Base-by-base conservation (phyloP, 2,329 filamentous ascomycete genomes). In the Aspergillus candidus region DNA sequence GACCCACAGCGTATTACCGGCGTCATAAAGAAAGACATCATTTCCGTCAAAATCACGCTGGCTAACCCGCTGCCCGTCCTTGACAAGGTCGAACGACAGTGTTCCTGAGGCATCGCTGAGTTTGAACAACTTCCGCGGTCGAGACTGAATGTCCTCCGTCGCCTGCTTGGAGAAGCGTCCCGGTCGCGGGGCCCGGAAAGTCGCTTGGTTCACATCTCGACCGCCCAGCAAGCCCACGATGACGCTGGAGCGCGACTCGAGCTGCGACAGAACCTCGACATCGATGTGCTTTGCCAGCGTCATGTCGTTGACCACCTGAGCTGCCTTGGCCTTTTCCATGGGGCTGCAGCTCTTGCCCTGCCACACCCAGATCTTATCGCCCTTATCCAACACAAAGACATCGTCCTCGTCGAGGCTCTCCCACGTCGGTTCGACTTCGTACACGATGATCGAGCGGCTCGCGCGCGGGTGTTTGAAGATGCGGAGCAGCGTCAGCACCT, bases 311-410 rank as follows among this genome's bases (percentile, higher is more conserved):
- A 84, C 81, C 2, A 84, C 79, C 59, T 83, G 79, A 0, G 82
- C 82, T 0, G 80, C 79, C 65, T 81, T 83, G 35, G 77, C 76
- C 67, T 83, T 84, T 57, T 86, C 82, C 78, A 84, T 83, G 0
- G 81, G 82, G 37, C 76, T 80, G 58, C 79, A 82, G 34, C 72
- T 72, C 54, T 72, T 73, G 40, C 82, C 82, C 66, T 85, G 82
- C 82, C 82, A 86, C 4, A 84, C 78, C 73, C 78, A 84, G 52
- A 85, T 81, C 67, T 84, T 83, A 39, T 77, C 69, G 17, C 75
- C 75, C 41, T 72, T 72, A 52, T 85, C 82, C 35, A 84, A 62
- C 11, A 85, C 69, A 52, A 84, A 85, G 2, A 84, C 82, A 55
- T 86, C 82, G n/a, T 41, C 69, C 46, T 84, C 80, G 52, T 84